phyloP scores from a whole-genome alignment of 805 yeast genomes.

The Zygotorulaspora florentina region DNA sequence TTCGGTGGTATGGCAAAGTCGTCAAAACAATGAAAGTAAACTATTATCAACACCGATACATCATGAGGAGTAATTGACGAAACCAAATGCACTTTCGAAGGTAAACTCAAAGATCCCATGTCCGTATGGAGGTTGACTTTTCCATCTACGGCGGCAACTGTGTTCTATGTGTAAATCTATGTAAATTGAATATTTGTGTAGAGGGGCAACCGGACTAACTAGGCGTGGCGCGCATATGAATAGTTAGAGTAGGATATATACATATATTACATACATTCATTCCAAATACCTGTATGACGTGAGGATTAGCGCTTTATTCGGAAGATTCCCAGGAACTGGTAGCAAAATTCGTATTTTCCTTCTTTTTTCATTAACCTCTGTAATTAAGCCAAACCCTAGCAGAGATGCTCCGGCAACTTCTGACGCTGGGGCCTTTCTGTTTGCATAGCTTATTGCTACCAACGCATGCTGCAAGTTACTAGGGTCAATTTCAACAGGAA shows the following conservation, averaged over 20 bases:
- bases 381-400: constrained; percentile 69
- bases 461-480: constrained; percentile 69
- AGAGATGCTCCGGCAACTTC: constrained; percentile 53
- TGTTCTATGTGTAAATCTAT: too few relatives aligned
- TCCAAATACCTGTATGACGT: constrained; percentile 83
- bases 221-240: too few relatives aligned
- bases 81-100: constrained; percentile 6
- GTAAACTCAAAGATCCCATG: background rate
- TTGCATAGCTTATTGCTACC: constrained; percentile 58
- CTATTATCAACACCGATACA: constrained; percentile 19
- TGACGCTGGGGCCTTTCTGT: constrained; percentile 43
- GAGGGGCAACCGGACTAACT: too few relatives aligned
- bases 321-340: constrained; percentile 86
- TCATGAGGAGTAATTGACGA: constrained; percentile 27
- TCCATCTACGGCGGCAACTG: too few relatives aligned
- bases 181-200: too few relatives aligned
- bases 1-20: constrained; percentile 9
- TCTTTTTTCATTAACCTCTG: constrained; percentile 71
- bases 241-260: too few relatives aligned
- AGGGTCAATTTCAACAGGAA: constrained; percentile 43
- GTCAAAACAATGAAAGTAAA: constrained; percentile 19
- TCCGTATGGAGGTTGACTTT: background rate
- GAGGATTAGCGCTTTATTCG: constrained; percentile 65
- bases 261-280: constrained; percentile 32
- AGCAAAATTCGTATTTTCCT: constrained; percentile 64